A percentile compares a stretch with the other conserved stretches of the same genome.
Conservation (phyloP, 2,329 filamentous ascomycete genomes). For the Colletotrichum sansevieriae region DNA sequence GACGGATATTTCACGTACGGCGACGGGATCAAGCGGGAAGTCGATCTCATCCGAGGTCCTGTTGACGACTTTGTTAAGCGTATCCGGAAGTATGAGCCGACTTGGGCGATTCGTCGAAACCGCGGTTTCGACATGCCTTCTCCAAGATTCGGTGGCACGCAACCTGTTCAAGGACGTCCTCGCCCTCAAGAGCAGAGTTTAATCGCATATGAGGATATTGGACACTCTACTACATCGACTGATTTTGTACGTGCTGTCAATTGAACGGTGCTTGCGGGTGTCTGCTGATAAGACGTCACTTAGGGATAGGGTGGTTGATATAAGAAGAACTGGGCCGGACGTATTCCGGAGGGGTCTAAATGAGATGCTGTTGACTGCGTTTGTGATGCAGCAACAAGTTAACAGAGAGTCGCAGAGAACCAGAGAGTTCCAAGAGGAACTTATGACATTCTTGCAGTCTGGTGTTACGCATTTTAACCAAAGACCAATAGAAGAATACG, state of each 20-base stretch:
- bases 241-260: background rate
- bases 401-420: too few species aligned
- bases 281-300: too few species aligned
- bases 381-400: too few species aligned
- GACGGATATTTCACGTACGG: background rate
- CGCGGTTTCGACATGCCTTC: background rate
- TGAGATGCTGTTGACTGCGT: too few species aligned
- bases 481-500: too few species aligned
- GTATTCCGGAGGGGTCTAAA: too few species aligned
- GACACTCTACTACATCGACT: background rate
- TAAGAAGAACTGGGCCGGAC: too few species aligned
- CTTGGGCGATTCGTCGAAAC: background rate
- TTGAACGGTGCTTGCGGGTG: too few species aligned
- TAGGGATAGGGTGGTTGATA: too few species aligned
- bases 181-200: background rate
- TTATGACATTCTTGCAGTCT: too few species aligned
- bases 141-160: background rate
- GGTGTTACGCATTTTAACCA: too few species aligned
- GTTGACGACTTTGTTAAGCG: background rate
- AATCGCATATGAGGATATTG: background rate
- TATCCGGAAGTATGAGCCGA: slow-evolving; percentile 1
- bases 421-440: too few species aligned
- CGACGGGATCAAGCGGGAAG: background rate
- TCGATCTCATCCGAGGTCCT: background rate
- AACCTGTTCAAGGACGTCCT: background rate